Conservation (phyloP, 495 filamentous ascomycete species). For the Penicillium chermesinum region DNA sequence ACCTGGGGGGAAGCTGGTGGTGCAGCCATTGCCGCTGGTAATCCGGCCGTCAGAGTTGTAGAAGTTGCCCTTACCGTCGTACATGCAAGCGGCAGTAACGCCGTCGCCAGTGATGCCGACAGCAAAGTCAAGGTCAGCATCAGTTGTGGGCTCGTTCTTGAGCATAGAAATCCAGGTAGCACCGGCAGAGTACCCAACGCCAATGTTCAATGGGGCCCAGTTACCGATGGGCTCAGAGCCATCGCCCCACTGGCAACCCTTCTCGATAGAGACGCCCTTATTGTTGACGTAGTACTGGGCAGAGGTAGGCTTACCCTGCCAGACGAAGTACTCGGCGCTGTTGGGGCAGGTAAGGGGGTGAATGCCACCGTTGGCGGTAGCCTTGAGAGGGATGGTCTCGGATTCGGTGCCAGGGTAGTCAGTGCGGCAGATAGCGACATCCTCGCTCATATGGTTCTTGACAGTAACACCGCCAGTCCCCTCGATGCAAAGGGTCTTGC, state of each 20-base stretch:
- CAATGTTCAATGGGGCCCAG: slow-evolving; percentile 85
- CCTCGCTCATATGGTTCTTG: slow-evolving; percentile 60
- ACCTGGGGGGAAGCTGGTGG: slow-evolving; percentile 27
- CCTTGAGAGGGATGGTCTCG: slow-evolving; percentile 69
- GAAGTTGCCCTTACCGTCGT: slow-evolving; percentile 55
- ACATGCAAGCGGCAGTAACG: slow-evolving; percentile 63
- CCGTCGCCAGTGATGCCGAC: slow-evolving; percentile 65
- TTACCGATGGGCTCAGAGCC: slow-evolving; percentile 64
- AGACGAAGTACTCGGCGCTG: slow-evolving; percentile 65
- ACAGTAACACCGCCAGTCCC: slow-evolving; percentile 68
- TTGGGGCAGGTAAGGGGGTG: slow-evolving; percentile 69
- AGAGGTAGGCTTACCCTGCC: slow-evolving; percentile 68
- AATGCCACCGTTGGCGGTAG: slow-evolving; percentile 49
- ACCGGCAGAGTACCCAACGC: slow-evolving; percentile 60
- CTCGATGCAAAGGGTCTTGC: slow-evolving; percentile 66
- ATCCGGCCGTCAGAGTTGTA: slow-evolving; percentile 37
- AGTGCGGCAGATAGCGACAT: slow-evolving; percentile 82
- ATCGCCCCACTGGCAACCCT: slow-evolving; percentile 78
- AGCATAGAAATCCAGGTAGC: slow-evolving; percentile 83
- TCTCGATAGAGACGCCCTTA: slow-evolving; percentile 54
- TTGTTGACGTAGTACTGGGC: slow-evolving; percentile 98
- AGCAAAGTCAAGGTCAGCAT: slow-evolving; percentile 62
- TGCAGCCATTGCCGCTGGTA: slow-evolving; percentile 56
- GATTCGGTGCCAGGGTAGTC: slow-evolving; percentile 89
- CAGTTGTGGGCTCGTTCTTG: slow-evolving; percentile 60